A percentile compares a stretch with the other conserved stretches of the same genome.
Evolutionary conservation across 495 filamentous ascomycete genomes (phyloP).

Genomic region (Penicillium alfredii): DNA sequence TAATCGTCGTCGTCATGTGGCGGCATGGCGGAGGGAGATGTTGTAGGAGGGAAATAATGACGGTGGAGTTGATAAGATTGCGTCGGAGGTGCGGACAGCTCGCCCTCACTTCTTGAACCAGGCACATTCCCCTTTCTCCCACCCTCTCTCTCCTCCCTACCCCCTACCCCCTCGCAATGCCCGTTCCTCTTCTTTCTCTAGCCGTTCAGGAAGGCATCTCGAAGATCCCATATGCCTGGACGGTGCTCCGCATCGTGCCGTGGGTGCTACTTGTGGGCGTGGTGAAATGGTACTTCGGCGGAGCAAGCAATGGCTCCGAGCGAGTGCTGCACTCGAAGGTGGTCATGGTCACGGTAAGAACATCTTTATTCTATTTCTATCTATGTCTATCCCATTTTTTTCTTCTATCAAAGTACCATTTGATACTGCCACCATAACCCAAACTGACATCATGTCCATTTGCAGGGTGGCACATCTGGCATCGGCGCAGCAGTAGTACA

Average conservation of each 20-base stretch:
- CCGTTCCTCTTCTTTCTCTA: constrained; percentile 64
- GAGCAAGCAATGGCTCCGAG: constrained; percentile 69
- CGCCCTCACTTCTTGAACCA: constrained; percentile 4
- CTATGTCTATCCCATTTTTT: no score
- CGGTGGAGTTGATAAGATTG: constrained; percentile 16
- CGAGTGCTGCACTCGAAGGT: constrained; percentile 88
- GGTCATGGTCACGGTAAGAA: constrained; percentile 75
- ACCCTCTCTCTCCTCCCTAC: constrained; percentile 7
- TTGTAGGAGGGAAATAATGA: neutral
- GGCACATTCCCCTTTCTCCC: constrained; percentile 1
- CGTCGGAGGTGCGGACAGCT: constrained; percentile 11
- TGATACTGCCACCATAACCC: no score
- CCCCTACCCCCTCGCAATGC: constrained; percentile 50
- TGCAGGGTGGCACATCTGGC: constrained; percentile 83
- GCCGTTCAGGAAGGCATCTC: constrained; percentile 56
- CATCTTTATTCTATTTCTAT: neutral
- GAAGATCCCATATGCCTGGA: constrained; percentile 59
- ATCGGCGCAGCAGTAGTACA: constrained; percentile 73
- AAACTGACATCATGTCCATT: constrained; percentile 4
- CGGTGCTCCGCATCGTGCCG: constrained; percentile 52
- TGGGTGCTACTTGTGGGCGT: constrained; percentile 55
- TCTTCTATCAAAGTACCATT: no score
- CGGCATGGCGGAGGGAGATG: constrained; percentile 6
- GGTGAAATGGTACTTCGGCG: constrained; percentile 73
- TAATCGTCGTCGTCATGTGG: constrained; percentile 49